Evolutionary conservation across 805 yeast genomes (phyloP), one percentile per base, ranked within the genome.

Genomic region (Zygoascus tannicola): DNA sequence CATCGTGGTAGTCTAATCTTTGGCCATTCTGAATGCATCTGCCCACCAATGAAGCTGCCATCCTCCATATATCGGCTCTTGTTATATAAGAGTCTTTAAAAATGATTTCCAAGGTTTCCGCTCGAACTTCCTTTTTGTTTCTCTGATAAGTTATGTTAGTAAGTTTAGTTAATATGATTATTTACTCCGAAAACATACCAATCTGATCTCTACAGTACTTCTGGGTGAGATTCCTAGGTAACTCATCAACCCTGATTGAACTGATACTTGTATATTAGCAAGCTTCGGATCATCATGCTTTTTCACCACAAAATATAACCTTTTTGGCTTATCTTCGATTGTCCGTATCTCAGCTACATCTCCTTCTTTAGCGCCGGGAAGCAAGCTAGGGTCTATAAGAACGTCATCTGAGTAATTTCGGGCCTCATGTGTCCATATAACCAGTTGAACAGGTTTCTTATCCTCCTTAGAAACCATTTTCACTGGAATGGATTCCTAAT

Each of bases 31-130:
- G 78, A 1, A 85, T 72, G 59, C 95, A 85, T 4, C 74, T 64
- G 7, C 76, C 76, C 0, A 72, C 70, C 43, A 90, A 50, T 16
- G 69, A 56, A 1, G 84, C 70, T 0, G 94, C 76, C 12, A 90
- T 65, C 21, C 74, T 69, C 95, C 97, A 92, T 87, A 88, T 90
- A 54, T 86, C 92, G 48, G 94, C 95, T 51, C 98, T 68, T 3
- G 95, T 77, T 14, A 92, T 64, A 51, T 82, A 76, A 18, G 85
- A 69, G 55, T 92, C 97, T 54, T 80, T 85, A 43, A 86, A 74
- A 57, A 78, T 78, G 4, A 92, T 64, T 56, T 92, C 97, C 3
- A 88, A 75, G 2, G 85, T 72, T 54, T 92, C 96, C 1, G 88
- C 82, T 49, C 76, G 81, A n/a, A 74, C 80, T 0, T 65, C 60